A percentile compares a stretch with the other conserved stretches of the same genome.
phyloP scores from a whole-genome alignment of 306 rosid genomes.

The Acmispon strigosus region DNA sequence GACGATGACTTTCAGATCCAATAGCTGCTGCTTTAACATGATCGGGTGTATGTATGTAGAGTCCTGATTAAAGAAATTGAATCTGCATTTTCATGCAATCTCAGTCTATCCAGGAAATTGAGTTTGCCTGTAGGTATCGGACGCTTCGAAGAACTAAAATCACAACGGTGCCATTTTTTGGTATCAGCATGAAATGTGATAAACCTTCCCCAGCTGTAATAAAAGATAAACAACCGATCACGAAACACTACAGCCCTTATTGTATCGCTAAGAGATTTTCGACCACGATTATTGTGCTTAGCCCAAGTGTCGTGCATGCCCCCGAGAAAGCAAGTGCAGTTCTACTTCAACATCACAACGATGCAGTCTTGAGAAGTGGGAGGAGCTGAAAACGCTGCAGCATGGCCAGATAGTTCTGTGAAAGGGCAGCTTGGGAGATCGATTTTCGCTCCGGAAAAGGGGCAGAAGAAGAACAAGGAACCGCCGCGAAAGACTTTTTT shows the following conservation, averaged over 20 bases:
- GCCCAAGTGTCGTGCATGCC: background rate
- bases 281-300: too few relatives aligned
- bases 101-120: background rate
- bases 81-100: background rate
- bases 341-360: background rate
- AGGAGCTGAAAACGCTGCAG: conserved; percentile 26
- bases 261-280: fast-evolving
- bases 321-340: background rate
- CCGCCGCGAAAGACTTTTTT: background rate
- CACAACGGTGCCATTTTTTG: too few relatives aligned
- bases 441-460: conserved; percentile 23
- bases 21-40: background rate
- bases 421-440: conserved; percentile 26
- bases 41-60: background rate
- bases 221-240: background rate
- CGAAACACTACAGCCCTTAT: background rate
- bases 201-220: background rate
- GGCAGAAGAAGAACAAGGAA: conserved; percentile 20
- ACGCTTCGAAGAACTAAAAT: too few relatives aligned
- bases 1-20: background rate
- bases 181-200: background rate
- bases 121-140: too few relatives aligned
- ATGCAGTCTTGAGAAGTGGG: conserved; percentile 19
- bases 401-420: background rate
- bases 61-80: conserved; percentile 9